Conservation (phyloP, 257 asterid species). For the Voacanga thouarsii region DNA sequence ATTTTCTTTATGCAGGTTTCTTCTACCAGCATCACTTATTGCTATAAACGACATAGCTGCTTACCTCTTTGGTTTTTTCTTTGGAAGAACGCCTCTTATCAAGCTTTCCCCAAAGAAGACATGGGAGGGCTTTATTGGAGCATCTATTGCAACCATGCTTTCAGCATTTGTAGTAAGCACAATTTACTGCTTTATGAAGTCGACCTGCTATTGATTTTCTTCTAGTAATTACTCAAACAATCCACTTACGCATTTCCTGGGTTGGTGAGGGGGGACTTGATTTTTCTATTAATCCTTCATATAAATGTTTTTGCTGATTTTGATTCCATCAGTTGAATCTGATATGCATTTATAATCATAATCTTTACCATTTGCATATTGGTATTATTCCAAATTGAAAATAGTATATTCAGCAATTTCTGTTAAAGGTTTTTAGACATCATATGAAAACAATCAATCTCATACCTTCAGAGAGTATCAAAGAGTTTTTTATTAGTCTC, state of each 20-base stretch:
- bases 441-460: not conserved
- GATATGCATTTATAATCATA: not conserved
- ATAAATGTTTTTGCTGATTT: not conserved
- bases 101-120: conserved; percentile 72
- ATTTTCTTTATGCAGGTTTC: conserved; percentile 40
- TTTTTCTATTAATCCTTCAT: not conserved
- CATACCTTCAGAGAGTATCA: not conserved
- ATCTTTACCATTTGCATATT: not conserved
- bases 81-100: conserved; percentile 66
- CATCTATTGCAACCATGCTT: conserved; percentile 52
- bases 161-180: conserved; percentile 56
- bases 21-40: conserved; percentile 63
- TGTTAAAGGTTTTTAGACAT: not conserved
- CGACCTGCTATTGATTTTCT: not conserved
- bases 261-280: not conserved
- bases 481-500: too few species aligned
- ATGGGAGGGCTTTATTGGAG: conserved; percentile 78
- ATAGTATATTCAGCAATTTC: not conserved
- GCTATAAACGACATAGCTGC: conserved; percentile 65
- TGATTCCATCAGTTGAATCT: not conserved
- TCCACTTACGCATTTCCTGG: not conserved
- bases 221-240: not conserved
- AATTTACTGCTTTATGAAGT: not conserved
- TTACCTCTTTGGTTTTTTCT: conserved; percentile 61
- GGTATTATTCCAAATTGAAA: not conserved